Conservation (phyloP, 2,329 filamentous ascomycete genomes). For the Hypoxylon sp. region DNA sequence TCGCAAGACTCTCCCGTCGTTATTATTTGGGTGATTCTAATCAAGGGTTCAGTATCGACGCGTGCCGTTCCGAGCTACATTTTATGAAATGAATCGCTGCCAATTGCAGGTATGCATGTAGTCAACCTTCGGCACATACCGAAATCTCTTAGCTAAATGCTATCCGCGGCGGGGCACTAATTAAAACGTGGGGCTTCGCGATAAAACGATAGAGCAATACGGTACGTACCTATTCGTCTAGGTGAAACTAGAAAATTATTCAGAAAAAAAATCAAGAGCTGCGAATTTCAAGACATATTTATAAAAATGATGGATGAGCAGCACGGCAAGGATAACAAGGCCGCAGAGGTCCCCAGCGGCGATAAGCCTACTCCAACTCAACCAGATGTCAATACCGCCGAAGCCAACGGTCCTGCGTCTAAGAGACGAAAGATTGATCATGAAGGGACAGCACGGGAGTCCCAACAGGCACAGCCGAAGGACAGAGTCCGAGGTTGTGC, state of each 20-base stretch:
- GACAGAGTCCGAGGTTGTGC: constrained; percentile 44
- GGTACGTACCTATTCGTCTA: neutral
- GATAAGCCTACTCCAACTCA: constrained; percentile 9
- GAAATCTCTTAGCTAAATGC: neutral
- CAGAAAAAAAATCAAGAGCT: constrained; percentile 8
- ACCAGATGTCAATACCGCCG: constrained; percentile 35
- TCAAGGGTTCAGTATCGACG: too few relatives aligned
- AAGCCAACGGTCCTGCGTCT: constrained; percentile 55
- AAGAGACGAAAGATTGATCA: constrained; percentile 67
- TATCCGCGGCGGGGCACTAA: neutral
- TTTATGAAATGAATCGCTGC: neutral
- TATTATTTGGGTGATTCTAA: too few relatives aligned
- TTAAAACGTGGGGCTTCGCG: neutral
- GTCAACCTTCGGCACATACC: neutral
- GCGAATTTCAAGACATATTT: neutral
- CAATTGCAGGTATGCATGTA: too few relatives aligned
- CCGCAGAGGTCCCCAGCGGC: constrained; percentile 8
- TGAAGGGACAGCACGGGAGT: constrained; percentile 27
- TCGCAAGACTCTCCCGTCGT: too few relatives aligned
- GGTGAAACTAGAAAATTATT: constrained; percentile 14
- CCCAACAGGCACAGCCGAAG: constrained; percentile 16
- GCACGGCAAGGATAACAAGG: neutral
- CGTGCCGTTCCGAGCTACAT: neutral
- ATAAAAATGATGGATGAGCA: constrained; percentile 12
- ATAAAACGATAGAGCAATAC: neutral